Base-by-base conservation (phyloP, 2,329 filamentous ascomycete species). In the Zasmidium citrigriseum region DNA sequence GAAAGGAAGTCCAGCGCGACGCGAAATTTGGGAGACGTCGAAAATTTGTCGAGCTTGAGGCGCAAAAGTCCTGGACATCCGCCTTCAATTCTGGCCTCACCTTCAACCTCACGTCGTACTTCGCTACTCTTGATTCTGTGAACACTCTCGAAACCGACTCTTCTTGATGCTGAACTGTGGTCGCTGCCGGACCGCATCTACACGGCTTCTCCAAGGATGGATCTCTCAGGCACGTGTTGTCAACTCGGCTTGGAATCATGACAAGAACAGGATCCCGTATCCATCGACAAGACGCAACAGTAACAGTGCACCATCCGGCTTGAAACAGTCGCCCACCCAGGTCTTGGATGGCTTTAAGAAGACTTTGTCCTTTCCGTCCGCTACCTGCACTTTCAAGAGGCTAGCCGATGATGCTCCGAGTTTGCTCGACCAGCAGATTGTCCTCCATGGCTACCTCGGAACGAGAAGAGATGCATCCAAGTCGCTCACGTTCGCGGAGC, bases 391-490 rank as follows among this genome's bases (percentile, higher is more conserved):
- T 68, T 55, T 74, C 45, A 54, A 67, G 18, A 45, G 68, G 23
- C 64, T 74, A 23, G 65, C 65, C 18, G 55, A 64, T 47, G 59
- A 72, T 55, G 63, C 68, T 14, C 48, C 52, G 11, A 25, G 54
- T 24, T 59, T 63, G 20, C 51, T 72, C 18, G 73, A 72, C 38
- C 47, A 78, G 7, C 68, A 75, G 20, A 79, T 89, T 27, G 78
- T 80, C 0, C 72, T 90, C 0, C 82, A 87, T 72, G 93, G 93
- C 20, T 95, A 93, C 66, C 74, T 96, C 0, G 85, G 86, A 23
- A 85, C 85, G 59, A 82, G 86, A 25, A 83, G 85, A 61, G 85
- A 90, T 66, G 78, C 92, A 21, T 86, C 86, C 24, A 86, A 86
- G 54, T 85, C 83, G 41, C 77, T 96, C 20, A 84, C 84, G 1